Evolutionary conservation across 2,329 filamentous ascomycete species (phyloP).

Genomic region (Septoria petroselini): DNA sequence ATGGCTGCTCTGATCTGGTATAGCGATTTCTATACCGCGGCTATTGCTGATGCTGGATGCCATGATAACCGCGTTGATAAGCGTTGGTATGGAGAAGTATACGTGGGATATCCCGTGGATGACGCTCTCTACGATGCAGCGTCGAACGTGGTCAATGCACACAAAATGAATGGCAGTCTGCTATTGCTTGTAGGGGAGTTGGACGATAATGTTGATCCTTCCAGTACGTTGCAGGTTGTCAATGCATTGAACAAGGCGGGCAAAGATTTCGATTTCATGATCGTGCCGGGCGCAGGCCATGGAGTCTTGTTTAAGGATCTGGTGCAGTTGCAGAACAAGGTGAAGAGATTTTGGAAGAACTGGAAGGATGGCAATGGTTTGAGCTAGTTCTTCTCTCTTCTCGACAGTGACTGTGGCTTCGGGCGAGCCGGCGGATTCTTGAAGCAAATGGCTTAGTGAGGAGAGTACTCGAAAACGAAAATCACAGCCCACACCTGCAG

Average conservation of each 20-base stretch:
- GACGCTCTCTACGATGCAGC: slow-evolving; percentile 2
- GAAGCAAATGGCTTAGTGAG: too few species aligned
- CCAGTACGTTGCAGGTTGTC: slow-evolving; percentile 14
- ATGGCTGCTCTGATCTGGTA: slow-evolving; percentile 11
- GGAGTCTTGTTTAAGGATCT: background rate
- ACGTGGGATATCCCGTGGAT: slow-evolving; percentile 12
- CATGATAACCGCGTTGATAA: slow-evolving; percentile 15
- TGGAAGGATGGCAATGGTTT: slow-evolving; percentile 5
- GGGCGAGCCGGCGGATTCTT: too few species aligned
- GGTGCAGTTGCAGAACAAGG: slow-evolving; percentile 7
- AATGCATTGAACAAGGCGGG: slow-evolving; percentile 16
- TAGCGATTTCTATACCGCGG: slow-evolving; percentile 13
- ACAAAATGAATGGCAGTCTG: slow-evolving; percentile 5
- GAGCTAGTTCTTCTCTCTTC: too few species aligned
- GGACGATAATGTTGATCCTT: slow-evolving; percentile 15
- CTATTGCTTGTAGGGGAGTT: slow-evolving; percentile 13
- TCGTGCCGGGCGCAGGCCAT: slow-evolving; percentile 11
- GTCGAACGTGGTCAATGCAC: slow-evolving; percentile 14
- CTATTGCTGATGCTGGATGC: slow-evolving; percentile 10
- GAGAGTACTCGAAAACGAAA: too few species aligned
- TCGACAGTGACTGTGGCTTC: too few species aligned
- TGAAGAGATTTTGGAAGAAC: slow-evolving; percentile 10
- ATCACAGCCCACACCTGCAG: too few species aligned
- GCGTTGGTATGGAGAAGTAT: slow-evolving; percentile 12
- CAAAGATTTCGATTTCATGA: slow-evolving; percentile 15